Conservation (phyloP, 2,329 filamentous ascomycete species). For the Emmonsiellopsis sp. region DNA sequence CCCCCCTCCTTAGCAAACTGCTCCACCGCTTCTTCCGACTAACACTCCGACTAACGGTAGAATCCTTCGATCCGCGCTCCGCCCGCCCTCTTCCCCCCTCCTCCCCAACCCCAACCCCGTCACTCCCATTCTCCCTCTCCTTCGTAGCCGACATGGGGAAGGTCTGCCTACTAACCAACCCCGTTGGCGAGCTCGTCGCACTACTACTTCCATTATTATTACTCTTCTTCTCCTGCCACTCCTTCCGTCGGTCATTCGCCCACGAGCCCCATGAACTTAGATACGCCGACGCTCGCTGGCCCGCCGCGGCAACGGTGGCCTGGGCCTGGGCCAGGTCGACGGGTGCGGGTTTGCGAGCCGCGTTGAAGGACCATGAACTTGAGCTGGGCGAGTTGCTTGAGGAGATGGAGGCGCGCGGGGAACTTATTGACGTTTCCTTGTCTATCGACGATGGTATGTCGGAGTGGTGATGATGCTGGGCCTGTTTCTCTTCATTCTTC, state of each 20-base stretch:
- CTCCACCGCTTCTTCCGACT: conserved; percentile 27
- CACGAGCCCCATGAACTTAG: conserved; percentile 54
- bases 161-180: not conserved
- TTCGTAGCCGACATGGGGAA: not conserved
- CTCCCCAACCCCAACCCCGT: not conserved
- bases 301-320: conserved; percentile 44
- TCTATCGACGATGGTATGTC: conserved; percentile 23
- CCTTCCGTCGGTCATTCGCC: conserved; percentile 42
- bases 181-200: conserved; percentile 1
- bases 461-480: conserved; percentile 11
- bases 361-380: conserved; percentile 19
- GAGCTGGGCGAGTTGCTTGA: conserved; percentile 10
- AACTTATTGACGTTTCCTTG: conserved; percentile 16
- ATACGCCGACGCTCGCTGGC: conserved; percentile 51
- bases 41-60: not conserved
- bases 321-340: conserved; percentile 47
- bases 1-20: conserved; percentile 22
- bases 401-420: conserved; percentile 18
- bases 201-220: conserved; percentile 5
- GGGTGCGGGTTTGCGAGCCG: conserved; percentile 22
- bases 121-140: not conserved
- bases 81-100: conserved; percentile 12
- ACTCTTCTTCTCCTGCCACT: conserved; percentile 34
- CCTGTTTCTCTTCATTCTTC: conserved; percentile 25
- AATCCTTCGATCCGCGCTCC: conserved; percentile 19